Evolutionary conservation across 176 grass and related monocot genomes (phyloP), one percentile per base, ranked within the genome.

Genomic region (Rhynchospora pubera): DNA sequence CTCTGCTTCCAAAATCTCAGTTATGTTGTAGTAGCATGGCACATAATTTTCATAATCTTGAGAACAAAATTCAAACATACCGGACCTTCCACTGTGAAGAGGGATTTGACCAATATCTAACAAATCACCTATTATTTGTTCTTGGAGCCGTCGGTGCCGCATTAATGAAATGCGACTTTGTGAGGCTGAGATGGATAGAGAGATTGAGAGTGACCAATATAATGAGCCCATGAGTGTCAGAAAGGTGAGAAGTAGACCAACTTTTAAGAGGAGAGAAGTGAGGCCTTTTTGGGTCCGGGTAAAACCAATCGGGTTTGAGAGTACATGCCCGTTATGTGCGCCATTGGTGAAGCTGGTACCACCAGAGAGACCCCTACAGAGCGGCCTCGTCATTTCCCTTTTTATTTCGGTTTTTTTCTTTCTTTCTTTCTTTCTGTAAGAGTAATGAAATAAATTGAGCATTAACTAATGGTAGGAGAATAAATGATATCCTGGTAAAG

Each of bases 1-100:
- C 77, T 86, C 82, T 24, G 83, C 86, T 87, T 97, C 91, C 75
- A 89, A 57, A 76, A 77, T 85, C 76, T 97, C 90, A 14, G 90
- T 89, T 10, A 90, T 50, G 86, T 97, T 97, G 90, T 92, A 91
- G 83, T 97, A 97, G 86, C 94, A 97, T 14, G 94, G 94, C 62
- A 89, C 90, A 88, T 94, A 86, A 84, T 73, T 86, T 84, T 91
- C 91, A 86, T 92, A 89, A 43, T 94, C 94, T 24, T 87, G 61
- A 22, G 53, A 81, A 85, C 94, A 97, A 59, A 81, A 83, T 83
- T 97, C 91, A 1, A 83, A 84, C 65, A 89, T 85, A 81, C 89
- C 86, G 45, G 78, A 61, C 71, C 87, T 89, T 68, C 72, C 47
- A 66, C 86, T 87, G 57, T 89, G 91, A 55, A 89, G 84, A 16